phyloP scores from a whole-genome alignment of 441 rosid genomes.

The Dalechampia spathulata region DNA sequence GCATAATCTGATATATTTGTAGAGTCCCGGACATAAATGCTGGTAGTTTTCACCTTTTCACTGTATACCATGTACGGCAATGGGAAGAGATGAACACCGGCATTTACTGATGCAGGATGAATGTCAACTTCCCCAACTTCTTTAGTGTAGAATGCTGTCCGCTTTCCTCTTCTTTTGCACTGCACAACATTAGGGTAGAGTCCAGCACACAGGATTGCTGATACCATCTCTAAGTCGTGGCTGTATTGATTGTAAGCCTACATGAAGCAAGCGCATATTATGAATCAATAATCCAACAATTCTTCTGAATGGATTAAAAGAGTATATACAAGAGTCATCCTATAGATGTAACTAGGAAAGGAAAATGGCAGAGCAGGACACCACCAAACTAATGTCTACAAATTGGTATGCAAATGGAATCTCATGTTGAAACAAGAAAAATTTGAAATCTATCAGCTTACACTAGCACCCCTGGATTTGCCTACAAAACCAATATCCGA shows the following conservation, averaged over 20 bases:
- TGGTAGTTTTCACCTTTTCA: slow-evolving; percentile 78
- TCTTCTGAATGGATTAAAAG: neutral
- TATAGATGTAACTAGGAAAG: neutral
- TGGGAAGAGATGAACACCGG: slow-evolving; percentile 64
- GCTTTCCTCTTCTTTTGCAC: slow-evolving; percentile 94
- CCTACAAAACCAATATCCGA: slow-evolving; percentile 85
- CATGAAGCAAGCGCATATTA: slow-evolving; percentile 9
- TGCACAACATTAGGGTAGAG: slow-evolving; percentile 96
- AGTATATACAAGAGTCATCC: neutral
- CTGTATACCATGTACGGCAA: slow-evolving; percentile 84
- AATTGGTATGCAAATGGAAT: neutral
- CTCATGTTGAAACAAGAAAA: neutral
- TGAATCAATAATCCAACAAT: neutral
- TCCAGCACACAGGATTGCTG: slow-evolving; percentile 86
- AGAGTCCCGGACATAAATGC: slow-evolving; percentile 74
- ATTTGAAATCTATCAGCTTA: slow-evolving; percentile 31
- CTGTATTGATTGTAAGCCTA: slow-evolving; percentile 85
- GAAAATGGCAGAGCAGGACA: neutral
- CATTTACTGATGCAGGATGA: slow-evolving; percentile 95
- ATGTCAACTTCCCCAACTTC: slow-evolving; percentile 95
- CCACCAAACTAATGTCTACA: neutral
- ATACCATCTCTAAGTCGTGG: slow-evolving; percentile 81
- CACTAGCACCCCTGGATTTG: slow-evolving; percentile 68
- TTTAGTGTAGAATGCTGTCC: slow-evolving; percentile 78
- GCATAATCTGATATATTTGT: slow-evolving; percentile 94